Conservation (phyloP, 352 stramenopile genomes). For the Globisporangium uncinulatum region DNA sequence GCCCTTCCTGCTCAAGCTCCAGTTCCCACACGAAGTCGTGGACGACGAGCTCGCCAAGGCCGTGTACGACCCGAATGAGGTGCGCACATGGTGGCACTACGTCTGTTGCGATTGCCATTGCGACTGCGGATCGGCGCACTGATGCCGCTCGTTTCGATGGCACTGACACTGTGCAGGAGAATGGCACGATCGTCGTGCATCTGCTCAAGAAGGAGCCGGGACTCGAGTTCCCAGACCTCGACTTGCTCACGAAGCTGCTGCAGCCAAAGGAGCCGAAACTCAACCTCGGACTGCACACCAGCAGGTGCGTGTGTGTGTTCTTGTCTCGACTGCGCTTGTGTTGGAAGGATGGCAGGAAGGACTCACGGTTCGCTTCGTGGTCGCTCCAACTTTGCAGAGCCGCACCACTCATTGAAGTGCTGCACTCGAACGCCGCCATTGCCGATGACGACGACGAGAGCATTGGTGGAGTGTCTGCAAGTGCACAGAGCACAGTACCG, state of each 20-base stretch:
- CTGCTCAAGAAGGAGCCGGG: conserved; percentile 86
- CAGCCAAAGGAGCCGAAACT: conserved; percentile 48
- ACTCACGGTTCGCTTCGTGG: conserved; percentile 7
- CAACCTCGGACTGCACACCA: conserved; percentile 22
- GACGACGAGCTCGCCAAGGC: conserved; percentile 89
- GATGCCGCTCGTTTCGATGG: not conserved
- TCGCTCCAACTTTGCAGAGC: conserved; percentile 16
- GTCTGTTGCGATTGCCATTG: no score
- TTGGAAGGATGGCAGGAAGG: not conserved
- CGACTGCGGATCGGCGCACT: no score
- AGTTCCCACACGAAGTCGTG: conserved; percentile 86
- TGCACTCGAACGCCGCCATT: conserved; percentile 30
- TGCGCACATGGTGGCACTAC: conserved; percentile 10
- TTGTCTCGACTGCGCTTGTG: not conserved
- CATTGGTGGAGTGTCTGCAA: no score
- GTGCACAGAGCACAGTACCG: not conserved
- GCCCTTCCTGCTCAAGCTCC: conserved; percentile 96
- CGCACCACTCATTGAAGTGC: conserved; percentile 80
- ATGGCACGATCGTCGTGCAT: conserved; percentile 91
- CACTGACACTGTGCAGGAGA: conserved; percentile 39
- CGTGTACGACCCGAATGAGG: conserved; percentile 89
- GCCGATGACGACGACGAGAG: conserved; percentile 5
- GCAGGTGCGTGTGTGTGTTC: conserved; percentile 20
- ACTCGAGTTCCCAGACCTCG: conserved; percentile 88
- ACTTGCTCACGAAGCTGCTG: conserved; percentile 90